A percentile compares a stretch with the other conserved stretches of the same genome.
phyloP scores from a whole-genome alignment of 129 eudicot species.

The Lonicera japonica region DNA sequence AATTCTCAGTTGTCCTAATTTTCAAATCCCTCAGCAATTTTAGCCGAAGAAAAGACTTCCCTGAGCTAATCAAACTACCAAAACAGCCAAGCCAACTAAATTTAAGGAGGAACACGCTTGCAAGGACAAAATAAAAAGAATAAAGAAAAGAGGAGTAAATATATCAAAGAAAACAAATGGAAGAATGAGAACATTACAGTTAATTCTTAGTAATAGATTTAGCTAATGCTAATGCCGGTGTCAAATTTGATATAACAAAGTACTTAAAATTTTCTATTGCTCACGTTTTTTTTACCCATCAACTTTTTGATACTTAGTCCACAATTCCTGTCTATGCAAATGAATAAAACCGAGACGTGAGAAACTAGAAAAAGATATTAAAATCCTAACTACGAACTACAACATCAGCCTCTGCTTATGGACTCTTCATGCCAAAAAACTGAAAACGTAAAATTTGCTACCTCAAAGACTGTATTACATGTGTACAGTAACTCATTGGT shows the following conservation, averaged over 20 bases:
- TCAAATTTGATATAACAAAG: not conserved
- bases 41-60: not conserved
- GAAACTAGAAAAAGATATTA: not conserved
- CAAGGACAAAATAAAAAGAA: not conserved
- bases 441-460: not conserved
- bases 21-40: not conserved
- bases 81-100: not conserved
- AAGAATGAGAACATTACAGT: too few species aligned
- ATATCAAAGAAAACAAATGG: not conserved
- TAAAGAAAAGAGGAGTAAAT: not conserved
- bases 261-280: not conserved
- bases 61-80: not conserved
- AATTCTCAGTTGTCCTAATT: too few species aligned
- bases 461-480: not conserved
- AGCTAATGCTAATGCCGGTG: conserved; percentile 1
- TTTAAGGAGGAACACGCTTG: too few species aligned
- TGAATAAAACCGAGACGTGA: not conserved
- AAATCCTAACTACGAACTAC: conserved; percentile 5
- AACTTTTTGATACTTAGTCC: not conserved
- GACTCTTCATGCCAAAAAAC: conserved; percentile 13
- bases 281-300: not conserved
- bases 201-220: not conserved
- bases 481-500: conserved; percentile 12
- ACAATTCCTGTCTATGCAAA: not conserved
- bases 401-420: conserved; percentile 12